These are phyloP conservation scores for Rickenella mellea DNA, from an alignment of 768 basidiomycete genomes.

Conservation along the genomic window DNA sequence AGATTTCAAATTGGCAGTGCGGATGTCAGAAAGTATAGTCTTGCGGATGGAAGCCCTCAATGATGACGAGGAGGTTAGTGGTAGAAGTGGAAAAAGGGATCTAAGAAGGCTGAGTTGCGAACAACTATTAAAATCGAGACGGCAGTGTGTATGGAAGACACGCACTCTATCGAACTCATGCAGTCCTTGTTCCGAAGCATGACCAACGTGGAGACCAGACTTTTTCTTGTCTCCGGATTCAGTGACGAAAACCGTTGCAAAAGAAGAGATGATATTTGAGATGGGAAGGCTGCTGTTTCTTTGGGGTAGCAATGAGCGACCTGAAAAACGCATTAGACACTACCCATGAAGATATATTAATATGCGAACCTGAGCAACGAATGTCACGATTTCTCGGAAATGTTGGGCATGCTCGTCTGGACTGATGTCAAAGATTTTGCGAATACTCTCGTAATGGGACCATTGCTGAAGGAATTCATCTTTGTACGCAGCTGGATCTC, in stretches of 20 bases:
- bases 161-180: slow-evolving; percentile 86
- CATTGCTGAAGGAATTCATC: slow-evolving; percentile 97
- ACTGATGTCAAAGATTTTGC: slow-evolving; percentile 74
- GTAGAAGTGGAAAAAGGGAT: slow-evolving; percentile 88
- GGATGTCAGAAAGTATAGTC: slow-evolving; percentile 90
- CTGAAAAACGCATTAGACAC: slow-evolving; percentile 21
- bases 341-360: background rate
- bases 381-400: slow-evolving; percentile 81
- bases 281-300: slow-evolving; percentile 80
- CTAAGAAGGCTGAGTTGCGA: slow-evolving; percentile 70
- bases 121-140: background rate
- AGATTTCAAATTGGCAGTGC: slow-evolving; percentile 76
- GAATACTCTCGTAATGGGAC: slow-evolving; percentile 85
- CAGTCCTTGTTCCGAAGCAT: slow-evolving; percentile 90
- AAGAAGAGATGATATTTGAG: slow-evolving; percentile 68
- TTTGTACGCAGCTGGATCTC: slow-evolving; percentile 81
- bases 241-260: slow-evolving; percentile 70
- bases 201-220: slow-evolving; percentile 83
- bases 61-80: slow-evolving; percentile 81
- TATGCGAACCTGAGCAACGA: slow-evolving; percentile 69
- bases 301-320: slow-evolving; percentile 91
- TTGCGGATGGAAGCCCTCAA: slow-evolving; percentile 82
- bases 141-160: slow-evolving; percentile 9
- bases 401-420: slow-evolving; percentile 80
- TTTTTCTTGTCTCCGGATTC: slow-evolving; percentile 73